Evolutionary conservation across 1,139 yeast species (phyloP).

Genomic region (Waltiozyma sp.): DNA sequence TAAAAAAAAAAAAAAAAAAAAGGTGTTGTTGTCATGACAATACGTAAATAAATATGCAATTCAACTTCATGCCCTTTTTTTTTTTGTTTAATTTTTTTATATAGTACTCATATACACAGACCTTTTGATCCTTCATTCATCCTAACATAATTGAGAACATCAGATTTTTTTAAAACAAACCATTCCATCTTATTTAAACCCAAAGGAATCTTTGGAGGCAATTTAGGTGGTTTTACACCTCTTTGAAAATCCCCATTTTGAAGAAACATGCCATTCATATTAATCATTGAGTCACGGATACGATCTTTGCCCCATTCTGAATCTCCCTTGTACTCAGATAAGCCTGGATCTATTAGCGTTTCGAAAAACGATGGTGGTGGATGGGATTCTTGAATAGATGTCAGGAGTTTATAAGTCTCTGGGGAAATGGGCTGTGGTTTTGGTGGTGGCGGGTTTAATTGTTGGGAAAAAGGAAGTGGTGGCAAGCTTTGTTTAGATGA

Average conservation of each 20-base stretch:
- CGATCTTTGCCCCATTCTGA: conserved; percentile 24
- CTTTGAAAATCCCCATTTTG: neutral
- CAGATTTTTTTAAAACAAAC: neutral
- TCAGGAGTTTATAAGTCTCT: neutral
- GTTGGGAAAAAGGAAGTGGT: neutral
- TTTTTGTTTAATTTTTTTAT: too few species aligned
- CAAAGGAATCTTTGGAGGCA: conserved; percentile 45
- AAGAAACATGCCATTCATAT: neutral
- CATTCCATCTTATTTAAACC: conserved; percentile 38
- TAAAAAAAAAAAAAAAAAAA: too few species aligned
- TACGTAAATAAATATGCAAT: too few species aligned
- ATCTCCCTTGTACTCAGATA: conserved; percentile 26
- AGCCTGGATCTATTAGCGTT: conserved; percentile 7
- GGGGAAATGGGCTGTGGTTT: neutral
- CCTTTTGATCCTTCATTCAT: too few species aligned
- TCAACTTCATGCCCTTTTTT: too few species aligned
- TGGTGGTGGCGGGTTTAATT: neutral
- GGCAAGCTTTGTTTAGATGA: neutral
- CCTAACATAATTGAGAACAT: neutral
- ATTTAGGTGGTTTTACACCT: conserved; percentile 26
- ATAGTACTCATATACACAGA: too few species aligned
- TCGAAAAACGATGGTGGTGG: neutral
- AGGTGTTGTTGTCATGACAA: too few species aligned
- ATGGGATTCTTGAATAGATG: neutral
- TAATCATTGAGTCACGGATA: conserved; percentile 4